These are phyloP conservation scores for Pythium aristosporum DNA, from an alignment of 352 stramenopile species.

Conservation along the genomic window DNA sequence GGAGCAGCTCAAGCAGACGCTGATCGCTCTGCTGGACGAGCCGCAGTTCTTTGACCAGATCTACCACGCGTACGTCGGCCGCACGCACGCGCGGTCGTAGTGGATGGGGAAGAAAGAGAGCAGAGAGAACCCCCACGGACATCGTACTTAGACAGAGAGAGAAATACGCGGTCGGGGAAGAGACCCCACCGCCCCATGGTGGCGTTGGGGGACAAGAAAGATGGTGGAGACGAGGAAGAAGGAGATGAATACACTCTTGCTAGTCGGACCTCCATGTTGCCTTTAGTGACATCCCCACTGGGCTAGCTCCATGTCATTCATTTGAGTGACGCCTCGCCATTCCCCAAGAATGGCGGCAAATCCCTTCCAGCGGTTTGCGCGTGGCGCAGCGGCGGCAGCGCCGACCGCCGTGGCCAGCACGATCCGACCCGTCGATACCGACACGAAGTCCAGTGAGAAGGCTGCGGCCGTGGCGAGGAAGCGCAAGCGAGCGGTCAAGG, in stretches of 20 bases:
- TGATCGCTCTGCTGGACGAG: conserved; percentile 79
- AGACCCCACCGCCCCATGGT: background rate
- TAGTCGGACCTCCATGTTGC: background rate
- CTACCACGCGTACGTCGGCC: conserved; percentile 81
- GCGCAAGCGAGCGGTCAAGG: conserved; percentile 11
- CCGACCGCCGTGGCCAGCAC: background rate
- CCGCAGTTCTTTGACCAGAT: conserved; percentile 87
- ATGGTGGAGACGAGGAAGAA: background rate
- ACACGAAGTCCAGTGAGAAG: background rate
- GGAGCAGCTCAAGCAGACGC: conserved; percentile 84
- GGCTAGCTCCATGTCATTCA: background rate
- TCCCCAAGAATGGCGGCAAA: conserved; percentile 30
- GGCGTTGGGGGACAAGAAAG: background rate
- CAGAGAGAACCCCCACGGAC: background rate
- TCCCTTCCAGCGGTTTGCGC: conserved; percentile 68
- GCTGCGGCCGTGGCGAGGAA: background rate
- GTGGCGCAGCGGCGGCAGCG: conserved; percentile 19
- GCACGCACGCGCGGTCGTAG: conserved; percentile 40
- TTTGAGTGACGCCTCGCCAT: conserved; percentile 19
- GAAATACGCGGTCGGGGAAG: background rate
- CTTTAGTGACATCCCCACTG: conserved; percentile 5
- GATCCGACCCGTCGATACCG: background rate
- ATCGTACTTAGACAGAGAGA: conserved; percentile 2
- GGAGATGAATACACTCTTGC: background rate
- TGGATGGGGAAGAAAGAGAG: background rate